Evolutionary conservation across 371 early-diverging fungal genomes (phyloP), one percentile per base, ranked within the genome.

Genomic region (Mortierella sp.): DNA sequence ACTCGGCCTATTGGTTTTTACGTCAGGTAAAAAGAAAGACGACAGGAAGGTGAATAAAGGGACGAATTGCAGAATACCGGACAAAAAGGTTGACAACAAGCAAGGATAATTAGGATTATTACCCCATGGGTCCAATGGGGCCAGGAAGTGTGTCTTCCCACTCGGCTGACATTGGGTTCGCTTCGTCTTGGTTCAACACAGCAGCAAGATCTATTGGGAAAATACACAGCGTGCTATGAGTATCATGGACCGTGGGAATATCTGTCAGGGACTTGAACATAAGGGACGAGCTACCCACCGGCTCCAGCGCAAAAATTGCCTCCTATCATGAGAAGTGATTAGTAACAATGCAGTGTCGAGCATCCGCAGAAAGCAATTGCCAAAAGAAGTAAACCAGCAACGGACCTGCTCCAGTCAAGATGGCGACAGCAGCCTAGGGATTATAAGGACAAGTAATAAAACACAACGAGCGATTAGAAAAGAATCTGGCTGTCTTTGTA

Each of bases 241-340:
- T 55, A 34, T 31, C 28, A 55, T 43, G 55, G 72, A 48, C 43
- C 34, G 40, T 37, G 26, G 14, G 28, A n/a, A 0, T 31, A 13
- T 13, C 43, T 16, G 28, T 11, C 31, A 13, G 3, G 14, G 3
- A n/a, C 21, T 5, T 5, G 16, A 11, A 51, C 31, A 50, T 8
- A 19, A 16, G 10, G 4, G n/a, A 46, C 16, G 34, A 31, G 37
- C 1, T 21, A 14, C n/a, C 64, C 78, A 78, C 82, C 82, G 64
- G 89, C 89, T 16, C 89, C 89, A 10, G 88, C 89, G 71, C 89
- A 88, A 82, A 89, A 89, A 75, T 80, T 83, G 3, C 87, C 89
- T 24, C 88, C 89, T 87, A 40, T 69, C 0, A 9, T 21, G 5
- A 64, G 16, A 64, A 5, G 14, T 11, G 59, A 5, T 28, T 31